These are phyloP conservation scores for Kluyveromyces aestuarii DNA, from an alignment of 805 yeast species.

Conservation along the genomic window DNA sequence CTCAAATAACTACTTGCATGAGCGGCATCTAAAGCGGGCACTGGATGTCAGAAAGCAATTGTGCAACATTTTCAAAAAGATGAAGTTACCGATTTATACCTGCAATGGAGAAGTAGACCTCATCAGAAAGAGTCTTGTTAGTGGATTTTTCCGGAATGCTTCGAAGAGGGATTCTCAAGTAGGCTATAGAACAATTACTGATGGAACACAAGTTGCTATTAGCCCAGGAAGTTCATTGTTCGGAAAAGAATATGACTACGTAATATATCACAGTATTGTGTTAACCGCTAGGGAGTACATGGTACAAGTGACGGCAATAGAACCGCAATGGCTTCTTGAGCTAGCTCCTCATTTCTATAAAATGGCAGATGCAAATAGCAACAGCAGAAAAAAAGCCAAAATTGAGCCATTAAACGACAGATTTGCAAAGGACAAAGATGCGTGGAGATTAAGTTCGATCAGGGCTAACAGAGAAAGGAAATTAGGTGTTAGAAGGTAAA, in stretches of 20 bases:
- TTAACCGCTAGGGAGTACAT: conserved; percentile 84
- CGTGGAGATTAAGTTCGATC: conserved; percentile 64
- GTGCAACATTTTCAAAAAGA: conserved; percentile 42
- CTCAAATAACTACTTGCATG: conserved; percentile 58
- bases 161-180: conserved; percentile 65
- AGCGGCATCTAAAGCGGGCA: conserved; percentile 66
- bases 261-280: conserved; percentile 71
- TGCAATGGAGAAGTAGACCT: conserved; percentile 49
- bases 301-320: conserved; percentile 80
- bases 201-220: conserved; percentile 63
- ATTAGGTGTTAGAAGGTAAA: conserved; percentile 20
- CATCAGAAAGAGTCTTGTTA: conserved; percentile 52
- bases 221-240: conserved; percentile 82
- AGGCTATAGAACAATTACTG: conserved; percentile 62
- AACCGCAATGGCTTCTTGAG: conserved; percentile 70
- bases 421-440: conserved; percentile 49
- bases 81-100: conserved; percentile 36
- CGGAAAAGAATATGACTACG: conserved; percentile 59
- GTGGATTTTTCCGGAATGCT: conserved; percentile 61
- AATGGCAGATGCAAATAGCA: conserved; percentile 45
- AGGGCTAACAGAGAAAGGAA: conserved; percentile 25
- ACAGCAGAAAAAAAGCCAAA: conserved; percentile 48
- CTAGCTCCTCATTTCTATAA: conserved; percentile 67
- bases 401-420: conserved; percentile 66
- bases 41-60: conserved; percentile 74